These are phyloP conservation scores for Pleurotus salmoneostramineus DNA, from an alignment of 768 basidiomycete species.

Conservation along the genomic window DNA sequence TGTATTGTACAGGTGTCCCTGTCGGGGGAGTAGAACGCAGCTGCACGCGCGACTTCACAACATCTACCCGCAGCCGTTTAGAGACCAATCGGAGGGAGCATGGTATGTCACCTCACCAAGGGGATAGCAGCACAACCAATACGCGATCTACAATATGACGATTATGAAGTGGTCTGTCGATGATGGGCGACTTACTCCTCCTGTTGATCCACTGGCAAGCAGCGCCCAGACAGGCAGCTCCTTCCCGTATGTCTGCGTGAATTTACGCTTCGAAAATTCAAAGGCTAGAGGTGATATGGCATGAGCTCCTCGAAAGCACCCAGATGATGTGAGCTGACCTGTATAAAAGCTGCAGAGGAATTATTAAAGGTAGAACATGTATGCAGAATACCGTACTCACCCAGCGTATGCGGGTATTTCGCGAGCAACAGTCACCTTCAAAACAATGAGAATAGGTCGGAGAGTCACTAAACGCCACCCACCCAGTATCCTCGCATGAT, in stretches of 20 bases:
- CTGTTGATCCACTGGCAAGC: constrained; percentile 77
- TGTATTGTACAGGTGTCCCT: constrained; percentile 74
- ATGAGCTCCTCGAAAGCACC: neutral
- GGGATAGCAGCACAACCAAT: constrained; percentile 94
- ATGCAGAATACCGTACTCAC: constrained; percentile 31
- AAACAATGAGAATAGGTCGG: neutral
- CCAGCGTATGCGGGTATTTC: constrained; percentile 98
- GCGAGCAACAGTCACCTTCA: constrained; percentile 80
- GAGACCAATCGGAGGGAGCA: neutral
- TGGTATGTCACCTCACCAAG: constrained; percentile 41
- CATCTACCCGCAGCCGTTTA: constrained; percentile 43
- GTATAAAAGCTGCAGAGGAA: constrained; percentile 56
- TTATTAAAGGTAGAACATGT: neutral
- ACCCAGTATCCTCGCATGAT: constrained; percentile 99
- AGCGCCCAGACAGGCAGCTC: constrained; percentile 83
- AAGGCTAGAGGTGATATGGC: constrained; percentile 50
- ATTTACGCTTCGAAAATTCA: constrained; percentile 84
- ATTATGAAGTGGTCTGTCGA: neutral
- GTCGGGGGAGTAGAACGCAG: constrained; percentile 69
- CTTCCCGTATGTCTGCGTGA: constrained; percentile 57
- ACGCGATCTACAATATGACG: constrained; percentile 53
- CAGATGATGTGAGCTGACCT: constrained; percentile 27
- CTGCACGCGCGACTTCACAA: constrained; percentile 90
- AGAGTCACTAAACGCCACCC: constrained; percentile 12
- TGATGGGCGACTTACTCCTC: constrained; percentile 55